Conservation (phyloP, 352 stramenopile species). For the Stramenopiles sp. region DNA sequence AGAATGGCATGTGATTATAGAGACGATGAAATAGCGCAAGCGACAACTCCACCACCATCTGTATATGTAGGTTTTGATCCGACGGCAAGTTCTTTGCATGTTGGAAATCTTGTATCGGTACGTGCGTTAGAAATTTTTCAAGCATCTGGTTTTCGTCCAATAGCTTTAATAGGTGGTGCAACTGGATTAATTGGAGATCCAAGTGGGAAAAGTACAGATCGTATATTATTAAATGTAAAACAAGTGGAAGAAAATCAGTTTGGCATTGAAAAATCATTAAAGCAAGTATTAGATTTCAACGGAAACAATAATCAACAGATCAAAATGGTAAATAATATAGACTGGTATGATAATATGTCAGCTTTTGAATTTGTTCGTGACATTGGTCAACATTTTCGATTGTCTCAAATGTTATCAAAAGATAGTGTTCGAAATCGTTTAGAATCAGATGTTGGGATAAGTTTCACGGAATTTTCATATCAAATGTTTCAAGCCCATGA, state of each 20-base stretch:
- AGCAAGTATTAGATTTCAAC: conserved; percentile 76
- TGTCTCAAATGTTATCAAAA: conserved; percentile 94
- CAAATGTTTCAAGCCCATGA: conserved; percentile 98
- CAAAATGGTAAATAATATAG: conserved; percentile 91
- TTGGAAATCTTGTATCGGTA: conserved; percentile 62
- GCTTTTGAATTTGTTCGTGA: conserved; percentile 92
- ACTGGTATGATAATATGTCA: conserved; percentile 81
- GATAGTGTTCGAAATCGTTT: conserved; percentile 93
- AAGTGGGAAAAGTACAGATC: conserved; percentile 88
- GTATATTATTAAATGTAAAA: conserved; percentile 77
- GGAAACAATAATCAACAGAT: conserved; percentile 30
- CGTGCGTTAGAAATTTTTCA: conserved; percentile 65
- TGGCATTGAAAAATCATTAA: conserved; percentile 67
- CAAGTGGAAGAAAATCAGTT: conserved; percentile 63
- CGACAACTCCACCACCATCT: conserved; percentile 18
- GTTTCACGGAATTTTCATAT: conserved; percentile 99
- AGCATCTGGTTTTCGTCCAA: conserved; percentile 53
- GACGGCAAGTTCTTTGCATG: conserved; percentile 64
- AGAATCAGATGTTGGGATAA: conserved; percentile 52
- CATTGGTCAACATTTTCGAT: conserved; percentile 83
- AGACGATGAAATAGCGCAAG: no score
- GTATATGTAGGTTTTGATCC: conserved; percentile 72
- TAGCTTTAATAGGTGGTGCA: conserved; percentile 61
- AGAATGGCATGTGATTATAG: no score
- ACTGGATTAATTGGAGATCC: conserved; percentile 89